phyloP scores from a whole-genome alignment of 345 rosid species.

The Noccaea caerulescens region DNA sequence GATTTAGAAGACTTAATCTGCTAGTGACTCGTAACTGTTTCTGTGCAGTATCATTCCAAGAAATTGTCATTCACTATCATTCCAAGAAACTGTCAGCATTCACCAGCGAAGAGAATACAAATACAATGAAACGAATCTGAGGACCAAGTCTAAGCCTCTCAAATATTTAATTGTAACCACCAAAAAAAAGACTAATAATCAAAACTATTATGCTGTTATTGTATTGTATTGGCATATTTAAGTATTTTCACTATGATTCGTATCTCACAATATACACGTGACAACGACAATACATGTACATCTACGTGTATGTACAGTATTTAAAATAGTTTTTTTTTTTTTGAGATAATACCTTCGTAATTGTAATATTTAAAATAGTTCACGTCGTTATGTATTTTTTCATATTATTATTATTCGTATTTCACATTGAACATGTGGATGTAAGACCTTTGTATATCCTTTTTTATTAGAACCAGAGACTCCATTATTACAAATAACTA shows the following conservation, averaged over 20 bases:
- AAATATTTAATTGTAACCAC: background rate
- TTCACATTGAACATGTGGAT: slow-evolving; percentile 37
- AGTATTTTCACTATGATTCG: slow-evolving; percentile 10
- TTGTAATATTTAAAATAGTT: background rate
- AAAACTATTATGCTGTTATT: background rate
- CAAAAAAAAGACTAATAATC: slow-evolving; percentile 3
- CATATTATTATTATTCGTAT: slow-evolving; percentile 27
- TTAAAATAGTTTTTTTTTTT: background rate
- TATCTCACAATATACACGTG: slow-evolving; percentile 23
- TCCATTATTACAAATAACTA: slow-evolving; percentile 2
- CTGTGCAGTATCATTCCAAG: slow-evolving; percentile 23
- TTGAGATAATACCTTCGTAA: no score
- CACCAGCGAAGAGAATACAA: slow-evolving; percentile 14
- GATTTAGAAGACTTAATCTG: background rate
- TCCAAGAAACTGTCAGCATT: slow-evolving; percentile 26
- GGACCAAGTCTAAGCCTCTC: slow-evolving; percentile 15
- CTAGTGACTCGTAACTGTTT: background rate
- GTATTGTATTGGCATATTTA: background rate
- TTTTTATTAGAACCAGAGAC: slow-evolving; percentile 5
- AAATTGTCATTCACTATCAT: slow-evolving; percentile 25
- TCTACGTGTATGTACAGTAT: background rate
- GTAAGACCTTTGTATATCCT: slow-evolving; percentile 22
- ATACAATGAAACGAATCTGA: slow-evolving; percentile 10
- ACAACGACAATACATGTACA: slow-evolving; percentile 28
- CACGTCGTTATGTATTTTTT: background rate